Evolutionary conservation across 768 basidiomycete genomes (phyloP).

Genomic region (Myochromella boudieri): DNA sequence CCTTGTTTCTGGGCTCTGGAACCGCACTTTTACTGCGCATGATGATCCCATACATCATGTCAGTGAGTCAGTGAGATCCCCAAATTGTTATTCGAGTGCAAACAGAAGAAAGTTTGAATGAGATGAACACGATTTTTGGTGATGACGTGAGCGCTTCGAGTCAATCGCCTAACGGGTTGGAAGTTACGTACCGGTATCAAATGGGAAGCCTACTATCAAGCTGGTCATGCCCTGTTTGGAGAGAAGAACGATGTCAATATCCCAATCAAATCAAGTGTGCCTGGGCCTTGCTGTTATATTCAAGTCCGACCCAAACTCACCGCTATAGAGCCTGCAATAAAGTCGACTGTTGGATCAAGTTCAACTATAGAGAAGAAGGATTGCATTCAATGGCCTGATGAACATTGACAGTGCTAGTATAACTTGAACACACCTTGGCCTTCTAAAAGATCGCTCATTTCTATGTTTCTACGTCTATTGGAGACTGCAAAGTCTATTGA

Average conservation of each 20-base stretch:
- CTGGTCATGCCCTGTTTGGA: conserved; percentile 55
- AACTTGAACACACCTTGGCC: neutral
- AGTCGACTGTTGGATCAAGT: conserved; percentile 70
- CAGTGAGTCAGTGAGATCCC: no score
- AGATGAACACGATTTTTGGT: no score
- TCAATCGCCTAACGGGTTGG: neutral
- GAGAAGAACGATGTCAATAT: neutral
- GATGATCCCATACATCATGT: neutral
- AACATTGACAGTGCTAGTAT: no score
- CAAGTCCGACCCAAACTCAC: conserved; percentile 13
- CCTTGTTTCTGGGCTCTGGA: conserved; percentile 65
- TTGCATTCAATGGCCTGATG: no score
- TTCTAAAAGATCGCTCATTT: conserved; percentile 4
- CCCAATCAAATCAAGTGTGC: neutral
- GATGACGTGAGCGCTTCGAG: no score
- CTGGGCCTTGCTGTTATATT: neutral
- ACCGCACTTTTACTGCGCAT: conserved; percentile 71
- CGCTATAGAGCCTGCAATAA: conserved; percentile 74
- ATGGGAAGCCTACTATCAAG: conserved; percentile 72
- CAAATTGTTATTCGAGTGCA: neutral
- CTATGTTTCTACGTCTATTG: no score
- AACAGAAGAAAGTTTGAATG: neutral
- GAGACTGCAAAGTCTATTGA: no score
- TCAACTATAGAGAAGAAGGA: no score
- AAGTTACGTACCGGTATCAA: conserved; percentile 62